These are phyloP conservation scores for Hyaloperonospora brassicae DNA, from an alignment of 352 stramenopile genomes.

Conservation along the genomic window DNA sequence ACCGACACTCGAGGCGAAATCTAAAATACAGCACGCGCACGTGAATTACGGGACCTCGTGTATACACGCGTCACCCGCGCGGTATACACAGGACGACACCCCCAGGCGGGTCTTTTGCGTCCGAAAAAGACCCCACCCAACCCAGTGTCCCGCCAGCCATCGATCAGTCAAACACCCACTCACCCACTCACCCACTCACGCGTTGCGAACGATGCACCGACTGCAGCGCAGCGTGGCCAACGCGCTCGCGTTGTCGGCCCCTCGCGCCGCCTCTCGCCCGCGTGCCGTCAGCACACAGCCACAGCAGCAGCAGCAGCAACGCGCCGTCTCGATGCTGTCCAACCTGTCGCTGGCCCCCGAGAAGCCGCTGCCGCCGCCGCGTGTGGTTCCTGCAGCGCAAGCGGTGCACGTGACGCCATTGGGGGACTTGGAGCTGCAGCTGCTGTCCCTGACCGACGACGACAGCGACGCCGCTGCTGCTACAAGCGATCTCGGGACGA, in stretches of 20 bases:
- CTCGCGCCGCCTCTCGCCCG: conserved; percentile 20
- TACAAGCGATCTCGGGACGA: conserved; percentile 25
- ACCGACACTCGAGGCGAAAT: conserved; percentile 1
- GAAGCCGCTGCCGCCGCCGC: conserved; percentile 57
- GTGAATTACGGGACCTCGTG: background rate
- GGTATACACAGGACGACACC: too few relatives aligned
- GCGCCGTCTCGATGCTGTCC: conserved; percentile 22
- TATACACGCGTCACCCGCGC: background rate
- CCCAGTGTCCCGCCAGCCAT: background rate
- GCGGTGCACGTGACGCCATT: conserved; percentile 42
- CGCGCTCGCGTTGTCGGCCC: conserved; percentile 42
- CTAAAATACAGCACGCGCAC: background rate
- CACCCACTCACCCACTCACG: conserved; percentile 2
- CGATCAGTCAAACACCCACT: background rate
- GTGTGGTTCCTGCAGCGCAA: conserved; percentile 53
- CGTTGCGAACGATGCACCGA: conserved; percentile 34
- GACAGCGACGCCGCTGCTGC: too few relatives aligned
- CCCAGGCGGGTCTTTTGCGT: too few relatives aligned
- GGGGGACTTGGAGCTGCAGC: conserved; percentile 60
- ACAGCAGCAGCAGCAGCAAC: too few relatives aligned
- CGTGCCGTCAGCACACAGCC: conserved; percentile 22
- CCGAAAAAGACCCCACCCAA: background rate
- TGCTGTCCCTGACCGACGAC: conserved; percentile 49
- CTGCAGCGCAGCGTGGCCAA: conserved; percentile 44
- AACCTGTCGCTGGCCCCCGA: conserved; percentile 72